A percentile compares a stretch with the other conserved stretches of the same genome.
phyloP scores from a whole-genome alignment of 495 filamentous ascomycete genomes.

The Podospora appendiculata region DNA sequence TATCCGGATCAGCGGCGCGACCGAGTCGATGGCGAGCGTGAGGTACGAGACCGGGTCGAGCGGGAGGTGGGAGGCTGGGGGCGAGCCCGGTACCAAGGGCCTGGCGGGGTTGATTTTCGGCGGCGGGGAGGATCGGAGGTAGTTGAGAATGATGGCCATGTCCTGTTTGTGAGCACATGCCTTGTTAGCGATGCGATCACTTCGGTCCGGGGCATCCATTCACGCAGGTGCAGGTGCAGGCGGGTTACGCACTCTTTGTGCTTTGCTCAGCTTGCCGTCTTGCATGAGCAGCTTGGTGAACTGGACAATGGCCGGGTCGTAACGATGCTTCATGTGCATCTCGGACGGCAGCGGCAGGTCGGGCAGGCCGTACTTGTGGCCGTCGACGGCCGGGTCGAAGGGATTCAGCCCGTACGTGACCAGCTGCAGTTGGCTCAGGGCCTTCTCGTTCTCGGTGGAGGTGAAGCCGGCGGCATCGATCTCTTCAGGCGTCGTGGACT shows the following conservation, averaged over 20 bases:
- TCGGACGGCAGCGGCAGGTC: slow-evolving; percentile 52
- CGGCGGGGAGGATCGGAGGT: slow-evolving; percentile 75
- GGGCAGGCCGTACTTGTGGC: slow-evolving; percentile 71
- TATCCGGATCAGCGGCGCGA: slow-evolving; percentile 83
- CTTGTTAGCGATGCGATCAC: slow-evolving; percentile 1
- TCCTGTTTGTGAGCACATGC: slow-evolving; percentile 45
- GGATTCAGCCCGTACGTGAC: slow-evolving; percentile 23
- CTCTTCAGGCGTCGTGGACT: neutral
- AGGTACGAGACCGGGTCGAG: slow-evolving; percentile 73
- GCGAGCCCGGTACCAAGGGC: slow-evolving; percentile 65
- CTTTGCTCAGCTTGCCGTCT: slow-evolving; percentile 75
- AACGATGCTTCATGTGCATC: slow-evolving; percentile 62
- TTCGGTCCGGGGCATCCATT: neutral
- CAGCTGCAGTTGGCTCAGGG: slow-evolving; percentile 27
- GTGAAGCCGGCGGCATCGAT: neutral
- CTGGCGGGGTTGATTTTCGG: slow-evolving; percentile 59
- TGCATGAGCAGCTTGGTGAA: slow-evolving; percentile 85
- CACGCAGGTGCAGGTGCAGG: neutral
- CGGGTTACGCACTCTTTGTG: slow-evolving; percentile 59
- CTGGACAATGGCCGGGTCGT: slow-evolving; percentile 75
- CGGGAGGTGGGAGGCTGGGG: slow-evolving; percentile 65
- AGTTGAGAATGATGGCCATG: slow-evolving; percentile 75
- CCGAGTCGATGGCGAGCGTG: slow-evolving; percentile 85
- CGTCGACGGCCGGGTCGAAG: slow-evolving; percentile 29
- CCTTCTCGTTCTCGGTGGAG: slow-evolving; percentile 9